Percentiles rank a stretch among this genome's conserved stretches.
These are phyloP conservation scores for Amylocarpus encephaloides DNA, from an alignment of 2,329 filamentous ascomycete genomes.

Conservation along the genomic window DNA sequence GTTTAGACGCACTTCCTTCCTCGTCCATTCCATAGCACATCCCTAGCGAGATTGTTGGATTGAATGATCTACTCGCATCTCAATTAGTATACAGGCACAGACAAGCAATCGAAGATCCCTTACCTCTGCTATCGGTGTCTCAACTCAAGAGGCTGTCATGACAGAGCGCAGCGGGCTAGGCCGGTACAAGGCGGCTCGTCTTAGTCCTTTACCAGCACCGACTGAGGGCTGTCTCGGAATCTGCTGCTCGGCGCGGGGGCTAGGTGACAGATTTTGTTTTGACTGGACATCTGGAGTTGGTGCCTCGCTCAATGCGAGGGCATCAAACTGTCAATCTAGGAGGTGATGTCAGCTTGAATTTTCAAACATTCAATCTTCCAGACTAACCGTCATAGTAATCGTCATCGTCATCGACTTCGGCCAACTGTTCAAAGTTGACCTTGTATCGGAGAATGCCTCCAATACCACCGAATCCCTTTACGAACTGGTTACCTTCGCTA, in stretches of 20 bases:
- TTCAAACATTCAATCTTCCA: not conserved
- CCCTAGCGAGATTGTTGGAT: conserved; percentile 4
- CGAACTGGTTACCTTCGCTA: conserved; percentile 98
- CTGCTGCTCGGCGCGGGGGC: conserved; percentile 39
- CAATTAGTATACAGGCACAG: conserved; percentile 7
- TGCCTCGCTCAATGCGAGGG: conserved; percentile 86
- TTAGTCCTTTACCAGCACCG: conserved; percentile 31
- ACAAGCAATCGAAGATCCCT: not conserved
- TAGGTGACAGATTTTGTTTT: conserved; percentile 37
- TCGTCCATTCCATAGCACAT: not conserved
- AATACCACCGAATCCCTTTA: conserved; percentile 98
- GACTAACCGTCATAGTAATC: conserved; percentile 74
- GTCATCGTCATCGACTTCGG: conserved; percentile 82
- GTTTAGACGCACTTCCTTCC: conserved; percentile 7
- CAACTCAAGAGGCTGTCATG: conserved; percentile 45
- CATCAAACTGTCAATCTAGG: conserved; percentile 82
- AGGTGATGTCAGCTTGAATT: conserved; percentile 11
- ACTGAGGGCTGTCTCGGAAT: conserved; percentile 36
- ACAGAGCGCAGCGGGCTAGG: conserved; percentile 64
- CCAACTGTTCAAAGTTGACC: conserved; percentile 99
- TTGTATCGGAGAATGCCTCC: conserved; percentile 97
- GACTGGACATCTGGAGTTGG: conserved; percentile 55
- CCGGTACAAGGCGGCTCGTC: conserved; percentile 41
- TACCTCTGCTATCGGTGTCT: conserved; percentile 23
- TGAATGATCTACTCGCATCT: conserved; percentile 3